These are phyloP conservation scores for Anthoceros angustus DNA, from an alignment of 225 moss, liverwort and hornwort genomes.

Conservation along the genomic window DNA sequence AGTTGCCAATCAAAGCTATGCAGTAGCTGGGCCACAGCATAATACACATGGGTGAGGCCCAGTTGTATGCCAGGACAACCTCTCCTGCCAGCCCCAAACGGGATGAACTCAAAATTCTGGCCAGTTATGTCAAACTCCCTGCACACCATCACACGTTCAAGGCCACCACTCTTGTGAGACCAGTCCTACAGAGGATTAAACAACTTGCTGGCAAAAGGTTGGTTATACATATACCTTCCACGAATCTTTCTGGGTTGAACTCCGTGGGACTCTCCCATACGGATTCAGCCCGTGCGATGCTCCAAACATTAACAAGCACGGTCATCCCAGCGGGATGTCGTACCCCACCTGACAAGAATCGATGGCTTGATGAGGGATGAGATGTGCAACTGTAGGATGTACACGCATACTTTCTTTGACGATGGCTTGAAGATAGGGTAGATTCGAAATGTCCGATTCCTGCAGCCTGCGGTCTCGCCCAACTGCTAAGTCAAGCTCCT, in stretches of 20 bases:
- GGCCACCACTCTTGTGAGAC: neutral
- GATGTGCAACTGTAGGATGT: neutral
- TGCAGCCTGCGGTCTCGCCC: neutral
- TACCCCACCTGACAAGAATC: neutral
- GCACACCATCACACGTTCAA: neutral
- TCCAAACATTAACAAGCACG: neutral
- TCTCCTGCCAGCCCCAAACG: neutral
- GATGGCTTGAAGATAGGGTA: neutral
- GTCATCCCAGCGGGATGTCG: neutral
- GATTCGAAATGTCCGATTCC: neutral
- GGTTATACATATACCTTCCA: neutral
- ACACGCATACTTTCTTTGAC: neutral
- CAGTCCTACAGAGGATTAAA: neutral
- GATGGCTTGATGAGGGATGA: neutral
- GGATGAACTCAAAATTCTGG: neutral
- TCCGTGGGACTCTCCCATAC: neutral
- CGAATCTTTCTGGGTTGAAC: neutral
- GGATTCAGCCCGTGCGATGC: neutral
- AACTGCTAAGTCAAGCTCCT: neutral
- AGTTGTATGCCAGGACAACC: neutral
- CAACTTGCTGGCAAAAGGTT: neutral
- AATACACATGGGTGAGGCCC: constrained; percentile 7
- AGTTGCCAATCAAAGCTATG: constrained; percentile 10
- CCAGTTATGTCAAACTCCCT: neutral
- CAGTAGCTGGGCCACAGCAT: constrained; percentile 1